Conservation (phyloP, 2,329 filamentous ascomycete genomes). For the Amauroascus verrucosus region DNA sequence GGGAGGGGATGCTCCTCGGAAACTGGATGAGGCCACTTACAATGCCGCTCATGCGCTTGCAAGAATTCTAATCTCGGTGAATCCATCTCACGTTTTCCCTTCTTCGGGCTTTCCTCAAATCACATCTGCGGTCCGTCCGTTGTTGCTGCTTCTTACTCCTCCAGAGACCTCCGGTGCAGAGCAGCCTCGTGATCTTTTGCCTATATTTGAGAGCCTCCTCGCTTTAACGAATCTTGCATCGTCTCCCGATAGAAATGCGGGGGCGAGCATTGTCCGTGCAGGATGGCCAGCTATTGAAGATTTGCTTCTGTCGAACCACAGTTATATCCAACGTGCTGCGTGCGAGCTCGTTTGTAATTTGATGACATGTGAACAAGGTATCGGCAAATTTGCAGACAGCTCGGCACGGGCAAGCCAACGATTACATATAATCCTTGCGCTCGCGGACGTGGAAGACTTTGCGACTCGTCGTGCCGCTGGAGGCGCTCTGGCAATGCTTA, state of each 20-base stretch:
- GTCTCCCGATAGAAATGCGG: constrained; percentile 34
- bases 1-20: constrained; percentile 32
- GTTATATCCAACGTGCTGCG: constrained; percentile 66
- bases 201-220: constrained; percentile 80
- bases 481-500: constrained; percentile 76
- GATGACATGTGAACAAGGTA: constrained; percentile 37
- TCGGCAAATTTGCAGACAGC: constrained; percentile 42
- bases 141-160: constrained; percentile 61
- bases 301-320: constrained; percentile 65
- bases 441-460: constrained; percentile 74
- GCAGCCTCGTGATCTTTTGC: constrained; percentile 64
- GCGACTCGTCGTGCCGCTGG: constrained; percentile 74
- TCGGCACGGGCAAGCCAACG: constrained; percentile 59
- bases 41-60: constrained; percentile 70
- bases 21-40: constrained; percentile 36
- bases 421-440: constrained; percentile 72
- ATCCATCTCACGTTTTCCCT: constrained; percentile 75
- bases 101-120: constrained; percentile 60
- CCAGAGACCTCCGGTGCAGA: constrained; percentile 47
- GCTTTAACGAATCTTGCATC: constrained; percentile 91
- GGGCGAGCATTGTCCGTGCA: constrained; percentile 62
- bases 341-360: constrained; percentile 90
- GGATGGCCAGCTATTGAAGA: constrained; percentile 74
- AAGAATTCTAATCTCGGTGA: constrained; percentile 75
- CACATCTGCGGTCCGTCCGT: constrained; percentile 69